Evolutionary conservation across 2,329 filamentous ascomycete species (phyloP), one percentile per base, ranked within the genome.

Genomic region (Xylaria sp.): DNA sequence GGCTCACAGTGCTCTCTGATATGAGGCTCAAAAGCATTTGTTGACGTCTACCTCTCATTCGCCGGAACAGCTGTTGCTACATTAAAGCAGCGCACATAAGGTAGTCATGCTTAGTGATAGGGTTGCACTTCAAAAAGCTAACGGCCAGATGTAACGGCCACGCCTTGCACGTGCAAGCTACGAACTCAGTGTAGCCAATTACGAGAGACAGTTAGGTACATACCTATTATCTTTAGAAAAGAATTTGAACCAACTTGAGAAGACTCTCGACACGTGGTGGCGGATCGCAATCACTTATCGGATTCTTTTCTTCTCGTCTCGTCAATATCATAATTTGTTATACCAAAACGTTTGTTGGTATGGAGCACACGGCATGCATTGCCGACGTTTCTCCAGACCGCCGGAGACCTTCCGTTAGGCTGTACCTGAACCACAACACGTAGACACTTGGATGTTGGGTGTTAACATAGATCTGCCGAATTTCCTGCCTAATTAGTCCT

Each of bases 371-470:
- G n/a, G 46, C 20, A 10, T n/a, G 5, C 25, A 18, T 50, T 25
- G 28, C 55, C 50, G 60, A 52, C n/a, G 28, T 56, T 28, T 56
- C 32, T 20, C 48, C 20, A 60, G 59, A 66, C 67, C 63, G 67
- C 67, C 59, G 67, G 67, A 58, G 25, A n/a, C 20, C 28, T 18
- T 69, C 67, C 67, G 67, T 41, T 67, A 32, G 23, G 34, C 63
- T 32, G 23, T 51, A 50, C 39, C 46, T 39, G 23, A 54, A 59
- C 58, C 54, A 50, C 37, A 50, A 39, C 51, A 8, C 15, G 25
- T 6, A 37, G 55, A 15, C 9, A 54, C 37, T 20, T 34, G 28
- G 55, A 8, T 58, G 25, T 55, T 57, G 28, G 18, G 46, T 48
- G 10, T n/a, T 25, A 34, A 25, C 37, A 23, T 55, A 37, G 32